Conservation (phyloP, 331 rosid species). For the Ulmus americana region DNA sequence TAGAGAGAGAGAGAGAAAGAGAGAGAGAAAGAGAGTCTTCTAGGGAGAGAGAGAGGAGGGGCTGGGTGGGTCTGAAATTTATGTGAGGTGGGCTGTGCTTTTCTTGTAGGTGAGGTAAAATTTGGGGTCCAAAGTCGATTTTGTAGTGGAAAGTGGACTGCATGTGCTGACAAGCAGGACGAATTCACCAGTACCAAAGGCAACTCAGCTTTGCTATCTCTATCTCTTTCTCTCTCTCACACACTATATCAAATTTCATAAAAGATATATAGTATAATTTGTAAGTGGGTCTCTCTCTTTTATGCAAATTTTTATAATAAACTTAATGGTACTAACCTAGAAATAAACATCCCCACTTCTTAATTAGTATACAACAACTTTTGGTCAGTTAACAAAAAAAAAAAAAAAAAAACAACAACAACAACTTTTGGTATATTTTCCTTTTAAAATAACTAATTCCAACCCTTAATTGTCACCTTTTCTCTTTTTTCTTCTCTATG, state of each 20-base stretch:
- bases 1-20: slow-evolving; percentile 21
- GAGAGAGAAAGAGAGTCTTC: slow-evolving; percentile 8
- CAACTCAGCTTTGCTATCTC: slow-evolving; percentile 60
- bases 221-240: slow-evolving; percentile 27
- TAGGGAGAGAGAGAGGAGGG: slow-evolving; percentile 13
- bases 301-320: slow-evolving; percentile 27
- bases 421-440: slow-evolving; percentile 6
- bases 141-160: slow-evolving; percentile 91
- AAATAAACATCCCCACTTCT: slow-evolving; percentile 20
- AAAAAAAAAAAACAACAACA: too few relatives aligned
- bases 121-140: slow-evolving; percentile 83
- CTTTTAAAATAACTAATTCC: neutral
- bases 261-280: slow-evolving; percentile 27
- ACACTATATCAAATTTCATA: slow-evolving; percentile 33
- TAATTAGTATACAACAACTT: slow-evolving; percentile 1
- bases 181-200: slow-evolving; percentile 75
- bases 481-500: neutral
- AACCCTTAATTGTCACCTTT: neutral
- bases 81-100: slow-evolving; percentile 61
- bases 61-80: slow-evolving; percentile 43
- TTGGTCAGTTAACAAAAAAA: too few relatives aligned
- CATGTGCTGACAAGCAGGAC: slow-evolving; percentile 90
- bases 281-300: slow-evolving; percentile 60
- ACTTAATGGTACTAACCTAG: slow-evolving; percentile 28
- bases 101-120: slow-evolving; percentile 88